Evolutionary conservation across 495 filamentous ascomycete genomes (phyloP).

Genomic region (Penicillium mononematosum): DNA sequence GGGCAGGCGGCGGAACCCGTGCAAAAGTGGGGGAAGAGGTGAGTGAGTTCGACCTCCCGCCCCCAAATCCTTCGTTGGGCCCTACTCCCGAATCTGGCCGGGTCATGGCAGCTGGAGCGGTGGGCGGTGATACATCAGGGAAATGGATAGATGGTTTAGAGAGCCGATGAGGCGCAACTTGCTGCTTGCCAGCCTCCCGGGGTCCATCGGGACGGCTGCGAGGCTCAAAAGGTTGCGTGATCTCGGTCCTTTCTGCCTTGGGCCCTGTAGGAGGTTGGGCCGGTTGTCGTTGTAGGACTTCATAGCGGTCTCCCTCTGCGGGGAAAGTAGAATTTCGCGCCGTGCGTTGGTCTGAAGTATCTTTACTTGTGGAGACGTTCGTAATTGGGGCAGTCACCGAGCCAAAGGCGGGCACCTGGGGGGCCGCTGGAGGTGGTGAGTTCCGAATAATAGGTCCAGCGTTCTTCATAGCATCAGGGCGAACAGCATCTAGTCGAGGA

Average conservation of each 20-base stretch:
- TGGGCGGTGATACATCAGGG: constrained; percentile 40
- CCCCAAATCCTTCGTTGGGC: constrained; percentile 18
- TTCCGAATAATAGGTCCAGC: constrained; percentile 36
- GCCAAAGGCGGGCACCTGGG: constrained; percentile 80
- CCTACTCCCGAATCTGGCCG: constrained; percentile 26
- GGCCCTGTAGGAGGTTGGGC: constrained; percentile 44
- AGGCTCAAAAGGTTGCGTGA: constrained; percentile 22
- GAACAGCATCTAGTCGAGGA: constrained; percentile 23
- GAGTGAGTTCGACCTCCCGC: constrained; percentile 23
- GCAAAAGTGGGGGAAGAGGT: constrained; percentile 31
- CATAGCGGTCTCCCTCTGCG: constrained; percentile 31
- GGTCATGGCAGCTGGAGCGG: constrained; percentile 44
- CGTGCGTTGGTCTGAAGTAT: constrained; percentile 40
- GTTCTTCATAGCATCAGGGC: constrained; percentile 42
- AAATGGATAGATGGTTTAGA: constrained; percentile 19
- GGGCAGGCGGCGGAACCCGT: constrained; percentile 31
- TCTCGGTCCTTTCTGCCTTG: constrained; percentile 36
- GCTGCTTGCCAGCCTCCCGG: constrained; percentile 16
- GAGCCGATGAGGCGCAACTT: constrained; percentile 14
- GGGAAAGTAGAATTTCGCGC: constrained; percentile 35
- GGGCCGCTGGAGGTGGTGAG: constrained; percentile 73
- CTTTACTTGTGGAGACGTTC: constrained; percentile 31
- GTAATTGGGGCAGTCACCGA: constrained; percentile 46
- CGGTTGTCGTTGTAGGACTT: constrained; percentile 18
- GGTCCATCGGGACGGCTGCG: constrained; percentile 26